Percentiles rank a stretch among this genome's conserved stretches.
phyloP scores from a whole-genome alignment of 1,284 basidiomycete species.

The Ceratobasidium sp. region DNA sequence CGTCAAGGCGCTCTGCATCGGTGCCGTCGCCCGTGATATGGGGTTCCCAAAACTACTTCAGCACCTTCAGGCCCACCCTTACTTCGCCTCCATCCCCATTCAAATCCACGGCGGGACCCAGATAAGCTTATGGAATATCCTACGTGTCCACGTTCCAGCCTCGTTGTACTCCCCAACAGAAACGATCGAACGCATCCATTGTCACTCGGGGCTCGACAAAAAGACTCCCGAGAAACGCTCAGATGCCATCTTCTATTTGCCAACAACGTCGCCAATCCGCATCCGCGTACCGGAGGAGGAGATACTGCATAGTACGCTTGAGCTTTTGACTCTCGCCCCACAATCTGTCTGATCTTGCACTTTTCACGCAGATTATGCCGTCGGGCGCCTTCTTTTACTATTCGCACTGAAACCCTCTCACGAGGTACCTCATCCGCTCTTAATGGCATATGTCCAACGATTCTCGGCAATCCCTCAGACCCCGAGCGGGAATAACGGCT shows the following conservation, averaged over 20 bases:
- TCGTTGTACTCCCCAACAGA: neutral
- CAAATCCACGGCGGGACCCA: neutral
- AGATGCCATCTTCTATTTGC: constrained; percentile 2
- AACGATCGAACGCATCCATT: neutral
- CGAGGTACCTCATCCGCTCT: neutral
- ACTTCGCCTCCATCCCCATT: constrained; percentile 2
- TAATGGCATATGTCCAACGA: neutral
- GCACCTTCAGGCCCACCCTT: constrained; percentile 8
- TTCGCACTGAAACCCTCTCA: constrained; percentile 11
- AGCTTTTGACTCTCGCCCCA: neutral
- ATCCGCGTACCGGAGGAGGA: neutral
- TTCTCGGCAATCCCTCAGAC: neutral
- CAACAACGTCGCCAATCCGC: neutral
- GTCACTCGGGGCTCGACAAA: neutral
- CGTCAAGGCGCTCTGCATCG: neutral
- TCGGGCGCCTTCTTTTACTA: neutral
- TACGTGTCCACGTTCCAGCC: neutral
- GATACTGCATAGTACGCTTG: neutral
- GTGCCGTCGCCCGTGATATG: neutral
- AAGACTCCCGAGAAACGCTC: neutral
- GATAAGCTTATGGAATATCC: neutral
- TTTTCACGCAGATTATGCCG: constrained; percentile 15
- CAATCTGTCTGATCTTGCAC: neutral
- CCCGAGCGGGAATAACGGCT: neutral
- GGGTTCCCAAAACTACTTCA: neutral